Evolutionary conservation across 169 alveolate genomes (phyloP), one percentile per base, ranked within the genome.

Genomic region (Plasmodium adleri): DNA sequence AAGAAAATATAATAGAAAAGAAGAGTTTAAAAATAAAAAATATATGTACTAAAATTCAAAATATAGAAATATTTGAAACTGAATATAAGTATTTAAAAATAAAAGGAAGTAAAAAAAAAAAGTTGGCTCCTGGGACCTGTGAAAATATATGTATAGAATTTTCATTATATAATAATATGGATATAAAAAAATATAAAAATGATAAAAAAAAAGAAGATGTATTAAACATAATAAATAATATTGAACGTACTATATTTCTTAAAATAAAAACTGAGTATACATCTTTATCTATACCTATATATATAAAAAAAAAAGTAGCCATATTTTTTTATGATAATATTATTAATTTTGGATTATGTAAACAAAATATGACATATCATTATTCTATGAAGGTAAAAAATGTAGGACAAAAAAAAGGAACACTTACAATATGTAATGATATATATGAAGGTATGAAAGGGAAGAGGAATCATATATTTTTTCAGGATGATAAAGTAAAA

Each of bases 61-160:
- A 80, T 26, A 52, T 80, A 0, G 54, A 64, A 17, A 80, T 80
- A 15, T 80, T 68, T 49, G 90, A 80, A 32, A 54, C 74, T 1
- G 90, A 80, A 50, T 80, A 52, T 3, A 80, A 17, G 28, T 80
- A 28, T 67, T 72, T 80, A 54, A 80, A 80, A 80, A 54, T 80
- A 54, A 80, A 67, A 43, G 90, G 90, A 39, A 1, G 52, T 54
- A 80, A 68, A 80, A 80, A 80, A 20, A 80, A 50, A 26, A 80
- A 80, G 22, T 68, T 80, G 47, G 80, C 80, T 54, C 90, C 90
- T 17, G 80, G 90, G 2, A 80, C 90, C 22, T 52, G 72, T 15
- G 90, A 64, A 67, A 59, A 80, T 43, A 80, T 80, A 32, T 32
- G 67, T 22, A 59, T 80, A 3, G 83, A 80, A 47, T 80, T 80